Conservation (phyloP, 2,329 filamentous ascomycete species). For the Aureobasidium sp. region DNA sequence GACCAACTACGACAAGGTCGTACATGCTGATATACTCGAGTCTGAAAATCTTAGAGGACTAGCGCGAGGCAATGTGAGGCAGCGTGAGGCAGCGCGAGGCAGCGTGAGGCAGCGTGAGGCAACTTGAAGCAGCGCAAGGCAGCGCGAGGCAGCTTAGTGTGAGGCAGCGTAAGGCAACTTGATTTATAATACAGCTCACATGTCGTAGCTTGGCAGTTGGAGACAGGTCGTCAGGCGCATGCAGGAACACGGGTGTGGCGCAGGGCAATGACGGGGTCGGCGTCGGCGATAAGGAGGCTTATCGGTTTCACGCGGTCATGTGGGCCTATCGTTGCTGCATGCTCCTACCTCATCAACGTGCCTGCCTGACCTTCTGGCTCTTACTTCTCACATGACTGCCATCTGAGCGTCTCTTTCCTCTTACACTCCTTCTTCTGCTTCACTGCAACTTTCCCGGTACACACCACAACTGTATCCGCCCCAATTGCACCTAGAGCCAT, state of each 20-base stretch:
- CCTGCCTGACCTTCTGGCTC: background rate
- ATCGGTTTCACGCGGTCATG: background rate
- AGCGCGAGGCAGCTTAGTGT: too few relatives aligned
- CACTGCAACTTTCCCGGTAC: too few relatives aligned
- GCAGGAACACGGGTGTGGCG: constrained; percentile 10
- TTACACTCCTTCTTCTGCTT: too few relatives aligned
- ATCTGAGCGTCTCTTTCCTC: background rate
- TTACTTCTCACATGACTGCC: background rate
- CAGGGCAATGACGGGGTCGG: background rate
- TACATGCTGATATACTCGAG: too few relatives aligned
- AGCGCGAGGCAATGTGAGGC: too few relatives aligned
- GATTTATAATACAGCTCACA: background rate
- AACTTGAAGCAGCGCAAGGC: too few relatives aligned
- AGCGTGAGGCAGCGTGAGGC: too few relatives aligned
- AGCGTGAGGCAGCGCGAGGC: too few relatives aligned
- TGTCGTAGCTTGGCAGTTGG: background rate
- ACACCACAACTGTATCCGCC: background rate
- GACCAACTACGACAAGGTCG: too few relatives aligned
- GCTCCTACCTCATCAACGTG: background rate
- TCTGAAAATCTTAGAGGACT: too few relatives aligned
- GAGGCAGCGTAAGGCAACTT: too few relatives aligned
- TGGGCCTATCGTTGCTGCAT: constrained; percentile 1
- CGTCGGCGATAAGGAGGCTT: background rate
- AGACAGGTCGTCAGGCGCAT: background rate
- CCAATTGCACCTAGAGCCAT: background rate